Evolutionary conservation across 768 basidiomycete species (phyloP).

Genomic region (Rhodotorula babjevae): DNA sequence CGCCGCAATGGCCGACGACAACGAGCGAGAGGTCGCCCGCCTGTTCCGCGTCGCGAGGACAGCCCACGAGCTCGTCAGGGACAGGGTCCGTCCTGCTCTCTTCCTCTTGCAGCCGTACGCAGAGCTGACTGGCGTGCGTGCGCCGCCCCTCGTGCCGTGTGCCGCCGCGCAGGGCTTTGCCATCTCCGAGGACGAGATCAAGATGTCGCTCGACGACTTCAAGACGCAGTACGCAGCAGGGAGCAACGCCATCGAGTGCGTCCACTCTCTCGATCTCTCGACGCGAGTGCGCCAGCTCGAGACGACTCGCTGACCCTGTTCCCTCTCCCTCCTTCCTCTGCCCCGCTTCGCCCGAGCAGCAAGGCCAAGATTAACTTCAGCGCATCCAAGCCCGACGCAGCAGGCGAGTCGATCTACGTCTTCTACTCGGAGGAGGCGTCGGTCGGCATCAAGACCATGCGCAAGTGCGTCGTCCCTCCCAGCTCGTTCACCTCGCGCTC

Average conservation of each 20-base stretch:
- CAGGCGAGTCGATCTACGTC: conserved; percentile 71
- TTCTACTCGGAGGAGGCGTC: conserved; percentile 93
- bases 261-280: conserved; percentile 33
- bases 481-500: neutral
- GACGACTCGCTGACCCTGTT: neutral
- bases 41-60: conserved; percentile 96
- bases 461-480: conserved; percentile 63
- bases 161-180: conserved; percentile 68
- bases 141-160: neutral
- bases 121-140: neutral
- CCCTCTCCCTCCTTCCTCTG: neutral
- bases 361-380: conserved; percentile 86
- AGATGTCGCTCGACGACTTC: conserved; percentile 78
- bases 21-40: conserved; percentile 53
- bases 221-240: conserved; percentile 63
- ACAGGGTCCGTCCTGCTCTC: conserved; percentile 61
- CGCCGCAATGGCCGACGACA: conserved; percentile 32
- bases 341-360: conserved; percentile 50
- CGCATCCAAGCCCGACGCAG: conserved; percentile 65
- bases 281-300: neutral
- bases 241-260: conserved; percentile 75
- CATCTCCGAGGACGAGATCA: conserved; percentile 89
- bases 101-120: neutral
- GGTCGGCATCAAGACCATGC: conserved; percentile 95
- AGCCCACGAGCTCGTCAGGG: conserved; percentile 90